These are phyloP conservation scores for Chaetomium sp. DNA, from an alignment of 2,329 filamentous ascomycete species.

Conservation along the genomic window DNA sequence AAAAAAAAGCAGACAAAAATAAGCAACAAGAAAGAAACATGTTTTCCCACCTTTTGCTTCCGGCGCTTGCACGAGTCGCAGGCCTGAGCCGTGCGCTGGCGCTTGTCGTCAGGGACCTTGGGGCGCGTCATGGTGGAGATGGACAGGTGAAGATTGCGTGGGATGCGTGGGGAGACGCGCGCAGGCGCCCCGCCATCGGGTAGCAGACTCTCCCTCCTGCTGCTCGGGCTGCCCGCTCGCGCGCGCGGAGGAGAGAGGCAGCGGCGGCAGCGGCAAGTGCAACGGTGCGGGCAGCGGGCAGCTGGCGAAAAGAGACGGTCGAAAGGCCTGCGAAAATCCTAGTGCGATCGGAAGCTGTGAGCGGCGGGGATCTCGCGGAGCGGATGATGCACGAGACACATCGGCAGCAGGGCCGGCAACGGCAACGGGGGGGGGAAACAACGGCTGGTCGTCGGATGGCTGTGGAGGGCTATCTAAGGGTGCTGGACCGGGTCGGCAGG, in stretches of 20 bases:
- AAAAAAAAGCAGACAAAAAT: slow-evolving; percentile 1
- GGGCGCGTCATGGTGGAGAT: slow-evolving; percentile 42
- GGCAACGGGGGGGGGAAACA: slow-evolving; percentile 7
- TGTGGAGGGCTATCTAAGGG: slow-evolving; percentile 6
- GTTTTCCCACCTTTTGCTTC: slow-evolving; percentile 57
- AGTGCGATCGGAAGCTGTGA: slow-evolving; percentile 23
- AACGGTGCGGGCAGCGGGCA: slow-evolving; percentile 13
- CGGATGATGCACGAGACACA: slow-evolving; percentile 26
- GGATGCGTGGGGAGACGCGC: slow-evolving; percentile 17
- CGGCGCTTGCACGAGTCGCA: slow-evolving; percentile 60
- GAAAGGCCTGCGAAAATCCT: slow-evolving; percentile 1
- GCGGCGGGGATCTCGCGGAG: slow-evolving; percentile 19
- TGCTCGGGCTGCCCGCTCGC: background rate
- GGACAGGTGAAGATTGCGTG: slow-evolving; percentile 8
- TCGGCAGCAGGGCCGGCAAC: slow-evolving; percentile 23
- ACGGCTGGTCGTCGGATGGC: slow-evolving; percentile 22
- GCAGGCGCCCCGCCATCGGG: slow-evolving; percentile 25
- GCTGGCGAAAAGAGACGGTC: slow-evolving; percentile 5
- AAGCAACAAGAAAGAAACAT: slow-evolving; percentile 2
- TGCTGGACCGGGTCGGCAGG: slow-evolving; percentile 9
- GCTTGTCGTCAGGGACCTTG: slow-evolving; percentile 52
- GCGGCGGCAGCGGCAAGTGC: slow-evolving; percentile 19
- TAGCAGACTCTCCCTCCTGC: slow-evolving; percentile 17
- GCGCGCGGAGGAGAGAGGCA: background rate
- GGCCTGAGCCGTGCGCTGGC: slow-evolving; percentile 56